Base-by-base conservation (phyloP, 2,329 filamentous ascomycete genomes). In the Ciborinia camelliae region DNA sequence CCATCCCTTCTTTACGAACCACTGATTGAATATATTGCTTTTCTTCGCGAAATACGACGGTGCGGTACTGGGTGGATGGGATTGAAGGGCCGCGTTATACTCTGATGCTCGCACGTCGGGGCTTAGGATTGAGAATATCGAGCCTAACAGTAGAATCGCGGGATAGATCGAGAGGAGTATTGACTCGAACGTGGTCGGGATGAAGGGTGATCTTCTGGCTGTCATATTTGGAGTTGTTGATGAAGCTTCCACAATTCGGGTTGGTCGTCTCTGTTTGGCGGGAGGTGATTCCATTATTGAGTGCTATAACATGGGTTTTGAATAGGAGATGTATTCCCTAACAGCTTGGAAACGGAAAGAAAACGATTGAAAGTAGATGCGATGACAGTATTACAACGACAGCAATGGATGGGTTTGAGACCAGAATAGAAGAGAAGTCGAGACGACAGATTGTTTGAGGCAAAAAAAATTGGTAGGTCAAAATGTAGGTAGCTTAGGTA, bases 1-100 rank as follows among this genome's bases (percentile, higher is more conserved):
- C 95, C 95, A 99, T 67, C 94, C 94, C 62, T 90, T 82, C 81
- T 99, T 99, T 73, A 99, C 95, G 74, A 98, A 99, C 72, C 92
- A 84, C 54, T 90, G 77, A 75, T 99, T 99, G 84, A 98, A 90
- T 61, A 97, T 72, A 79, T 99, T 99, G 76, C 87, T 84, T 79
- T 99, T 99, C 72, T 89, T 89, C 54, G 95, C 94, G 76, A 99
- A 99, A 81, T 98, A 99, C 75, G 84, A 89, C 2, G 90, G 90
- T 59, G 89, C 85, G 5, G 81, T 76, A 77, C 80, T 78, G 54
- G 81, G 82, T 4, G 81, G 77, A 77, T 91, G 89, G 15, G 89
- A 84, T 74, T 92, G 90, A 30, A 82, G 77, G 48, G 78, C 73
- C 2, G 81, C 76, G 68, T 87, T 85, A 80, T 91, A 92, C 4